Evolutionary conservation across 768 basidiomycete genomes (phyloP).

Genomic region (Tulasnella sp.): DNA sequence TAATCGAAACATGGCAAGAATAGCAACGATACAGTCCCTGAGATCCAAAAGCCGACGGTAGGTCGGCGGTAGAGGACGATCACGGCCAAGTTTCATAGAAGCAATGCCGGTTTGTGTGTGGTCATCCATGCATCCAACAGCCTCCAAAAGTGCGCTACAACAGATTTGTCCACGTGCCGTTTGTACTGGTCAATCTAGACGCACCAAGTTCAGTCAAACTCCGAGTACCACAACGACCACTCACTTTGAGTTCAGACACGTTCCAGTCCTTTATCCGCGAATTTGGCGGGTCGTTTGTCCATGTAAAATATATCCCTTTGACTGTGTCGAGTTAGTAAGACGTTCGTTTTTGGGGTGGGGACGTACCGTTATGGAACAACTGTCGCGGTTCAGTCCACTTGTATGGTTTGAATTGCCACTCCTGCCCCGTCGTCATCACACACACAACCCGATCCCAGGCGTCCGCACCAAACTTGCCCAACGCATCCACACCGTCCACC

Average conservation of each 20-base stretch:
- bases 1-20: too few species aligned
- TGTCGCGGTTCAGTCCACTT: conserved; percentile 91
- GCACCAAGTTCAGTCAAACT: neutral
- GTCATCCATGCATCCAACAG: conserved; percentile 76
- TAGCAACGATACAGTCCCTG: too few species aligned
- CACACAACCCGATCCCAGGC: conserved; percentile 97
- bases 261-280: conserved; percentile 92
- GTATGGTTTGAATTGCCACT: conserved; percentile 96
- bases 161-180: conserved; percentile 87
- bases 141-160: conserved; percentile 95
- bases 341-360: conserved; percentile 16
- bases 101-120: conserved; percentile 51
- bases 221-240: conserved; percentile 14
- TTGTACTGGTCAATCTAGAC: conserved; percentile 75
- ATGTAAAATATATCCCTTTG: conserved; percentile 90
- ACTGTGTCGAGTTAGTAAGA: conserved; percentile 37
- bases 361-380: conserved; percentile 82
- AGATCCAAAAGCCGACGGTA: too few species aligned
- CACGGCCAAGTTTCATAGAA: conserved; percentile 1
- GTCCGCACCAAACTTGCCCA: conserved; percentile 82
- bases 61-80: too few species aligned
- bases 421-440: conserved; percentile 96
- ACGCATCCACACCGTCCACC: conserved; percentile 84
- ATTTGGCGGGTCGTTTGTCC: conserved; percentile 85
- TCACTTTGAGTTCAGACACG: conserved; percentile 83